Percentiles rank a stretch among this genome's conserved stretches.
Conservation (phyloP, 805 yeast species). For the Blastobotrys parvus region DNA sequence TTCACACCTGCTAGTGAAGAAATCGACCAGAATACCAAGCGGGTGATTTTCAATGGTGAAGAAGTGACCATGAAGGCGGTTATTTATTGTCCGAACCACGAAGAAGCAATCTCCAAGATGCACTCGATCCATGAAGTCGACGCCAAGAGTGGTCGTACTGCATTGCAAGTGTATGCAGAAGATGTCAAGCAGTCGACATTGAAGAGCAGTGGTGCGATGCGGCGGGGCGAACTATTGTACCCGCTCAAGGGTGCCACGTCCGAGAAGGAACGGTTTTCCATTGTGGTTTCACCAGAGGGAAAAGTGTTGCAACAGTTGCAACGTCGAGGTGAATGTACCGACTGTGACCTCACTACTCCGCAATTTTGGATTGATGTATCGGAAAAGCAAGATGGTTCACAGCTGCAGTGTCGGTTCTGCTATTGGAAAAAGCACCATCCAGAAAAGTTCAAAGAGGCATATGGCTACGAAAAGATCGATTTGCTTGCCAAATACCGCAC, state of each 20-base stretch:
- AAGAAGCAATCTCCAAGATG: conserved; percentile 24
- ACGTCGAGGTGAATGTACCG: no score
- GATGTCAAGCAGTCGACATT: conserved; percentile 15
- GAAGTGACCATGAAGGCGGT: conserved; percentile 16
- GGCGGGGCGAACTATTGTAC: background rate
- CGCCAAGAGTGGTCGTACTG: conserved; percentile 16
- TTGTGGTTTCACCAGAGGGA: no score
- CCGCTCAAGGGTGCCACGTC: background rate
- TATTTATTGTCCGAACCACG: conserved; percentile 21
- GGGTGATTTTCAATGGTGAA: conserved; percentile 6
- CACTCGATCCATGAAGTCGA: conserved; percentile 21
- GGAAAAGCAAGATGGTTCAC: no score
- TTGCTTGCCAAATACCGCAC: no score
- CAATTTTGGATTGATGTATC: no score
- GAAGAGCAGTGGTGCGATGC: conserved; percentile 7
- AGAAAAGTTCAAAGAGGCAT: no score
- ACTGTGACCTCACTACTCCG: no score
- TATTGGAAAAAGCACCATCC: no score
- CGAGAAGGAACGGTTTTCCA: background rate
- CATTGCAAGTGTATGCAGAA: conserved; percentile 25
- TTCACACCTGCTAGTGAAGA: conserved; percentile 22
- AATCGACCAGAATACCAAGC: background rate
- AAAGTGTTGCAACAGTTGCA: no score
- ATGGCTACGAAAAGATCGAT: no score
- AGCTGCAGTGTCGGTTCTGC: no score